A percentile compares a stretch with the other conserved stretches of the same genome.
phyloP scores from a whole-genome alignment of 371 early-diverging fungal genomes.

The Rhizopus sp. region DNA sequence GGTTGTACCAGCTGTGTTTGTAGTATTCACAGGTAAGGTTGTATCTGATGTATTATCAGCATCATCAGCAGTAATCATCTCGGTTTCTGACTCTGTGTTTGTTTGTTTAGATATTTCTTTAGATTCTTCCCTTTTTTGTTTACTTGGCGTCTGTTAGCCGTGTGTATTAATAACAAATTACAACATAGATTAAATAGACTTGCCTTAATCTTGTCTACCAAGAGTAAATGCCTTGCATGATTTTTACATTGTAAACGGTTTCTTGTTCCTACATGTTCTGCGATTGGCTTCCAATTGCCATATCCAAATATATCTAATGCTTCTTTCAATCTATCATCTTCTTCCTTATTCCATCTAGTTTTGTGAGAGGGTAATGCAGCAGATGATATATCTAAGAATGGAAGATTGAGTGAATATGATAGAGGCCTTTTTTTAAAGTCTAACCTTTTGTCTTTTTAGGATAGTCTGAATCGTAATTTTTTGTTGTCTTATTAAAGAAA shows the following conservation, averaged over 20 bases:
- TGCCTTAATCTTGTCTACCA: slow-evolving; percentile 49
- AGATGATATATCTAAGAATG: slow-evolving; percentile 36
- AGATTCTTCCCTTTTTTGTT: neutral
- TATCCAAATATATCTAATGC: slow-evolving; percentile 62
- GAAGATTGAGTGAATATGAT: neutral
- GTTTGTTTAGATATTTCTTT: slow-evolving; percentile 1
- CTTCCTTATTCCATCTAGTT: slow-evolving; percentile 55
- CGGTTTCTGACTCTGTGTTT: neutral
- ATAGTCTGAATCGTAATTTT: slow-evolving; percentile 7
- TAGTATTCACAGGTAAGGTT: no score
- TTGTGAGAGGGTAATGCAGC: slow-evolving; percentile 65
- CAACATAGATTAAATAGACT: neutral
- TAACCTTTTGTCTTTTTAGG: slow-evolving; percentile 6
- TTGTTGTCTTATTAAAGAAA: slow-evolving; percentile 44
- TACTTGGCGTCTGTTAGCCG: neutral
- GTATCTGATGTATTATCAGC: no score
- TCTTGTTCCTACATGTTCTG: slow-evolving; percentile 55
- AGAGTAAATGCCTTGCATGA: slow-evolving; percentile 62
- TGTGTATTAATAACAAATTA: neutral
- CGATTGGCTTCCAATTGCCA: slow-evolving; percentile 68
- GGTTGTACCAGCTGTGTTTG: no score
- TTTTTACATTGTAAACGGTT: slow-evolving; percentile 71
- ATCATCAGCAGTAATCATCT: neutral
- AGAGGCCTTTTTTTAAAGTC: neutral
- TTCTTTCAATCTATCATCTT: slow-evolving; percentile 41